These are phyloP conservation scores for Chrysoporthe deuterocubensis DNA, from an alignment of 2,329 filamentous ascomycete species.

Conservation along the genomic window DNA sequence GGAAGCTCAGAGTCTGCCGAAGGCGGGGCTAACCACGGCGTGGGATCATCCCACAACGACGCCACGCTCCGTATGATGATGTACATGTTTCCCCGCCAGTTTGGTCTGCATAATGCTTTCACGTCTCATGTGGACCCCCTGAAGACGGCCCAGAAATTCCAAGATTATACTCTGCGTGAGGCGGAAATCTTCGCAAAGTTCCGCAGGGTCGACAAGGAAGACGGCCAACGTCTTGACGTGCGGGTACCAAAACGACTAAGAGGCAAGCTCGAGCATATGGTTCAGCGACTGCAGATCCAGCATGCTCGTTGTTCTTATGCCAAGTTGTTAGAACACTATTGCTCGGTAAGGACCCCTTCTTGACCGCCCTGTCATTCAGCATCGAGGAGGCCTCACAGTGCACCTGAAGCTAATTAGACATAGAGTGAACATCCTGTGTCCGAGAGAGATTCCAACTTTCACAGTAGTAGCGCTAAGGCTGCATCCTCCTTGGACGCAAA, in stretches of 20 bases:
- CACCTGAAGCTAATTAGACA: conserved; percentile 4
- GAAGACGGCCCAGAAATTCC: conserved; percentile 73
- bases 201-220: conserved; percentile 33
- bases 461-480: conserved; percentile 19
- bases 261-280: conserved; percentile 61
- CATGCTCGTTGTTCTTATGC: conserved; percentile 79
- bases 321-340: conserved; percentile 81
- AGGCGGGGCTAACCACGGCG: conserved; percentile 1
- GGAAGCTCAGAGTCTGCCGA: conserved; percentile 16
- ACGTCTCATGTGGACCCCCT: conserved; percentile 66
- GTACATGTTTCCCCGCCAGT: conserved; percentile 93
- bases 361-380: neutral
- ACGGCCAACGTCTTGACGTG: conserved; percentile 32
- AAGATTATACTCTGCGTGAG: conserved; percentile 86
- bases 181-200: conserved; percentile 67
- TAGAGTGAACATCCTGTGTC: conserved; percentile 15
- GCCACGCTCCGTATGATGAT: conserved; percentile 78
- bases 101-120: conserved; percentile 91
- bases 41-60: conserved; percentile 41
- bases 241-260: conserved; percentile 70
- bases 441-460: conserved; percentile 6
- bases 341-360: conserved; percentile 58
- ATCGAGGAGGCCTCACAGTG: conserved; percentile 12
- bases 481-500: conserved; percentile 1
- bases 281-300: conserved; percentile 69